These are phyloP conservation scores for Zizania palustris DNA, from an alignment of 202 grass and related monocot genomes.

Conservation along the genomic window DNA sequence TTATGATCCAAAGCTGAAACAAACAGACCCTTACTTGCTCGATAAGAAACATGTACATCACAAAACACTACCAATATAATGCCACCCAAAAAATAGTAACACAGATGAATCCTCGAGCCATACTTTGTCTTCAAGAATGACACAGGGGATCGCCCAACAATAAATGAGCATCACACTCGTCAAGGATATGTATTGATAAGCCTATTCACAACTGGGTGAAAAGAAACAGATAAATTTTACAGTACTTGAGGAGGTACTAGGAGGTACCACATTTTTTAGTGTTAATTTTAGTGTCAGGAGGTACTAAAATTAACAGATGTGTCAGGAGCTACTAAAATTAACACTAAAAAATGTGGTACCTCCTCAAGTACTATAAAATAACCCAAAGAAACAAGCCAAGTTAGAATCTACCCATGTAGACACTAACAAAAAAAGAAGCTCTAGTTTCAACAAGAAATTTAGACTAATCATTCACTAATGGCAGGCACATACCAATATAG, in stretches of 20 bases:
- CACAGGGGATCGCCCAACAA: slow-evolving; percentile 86
- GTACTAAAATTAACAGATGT: too few species aligned
- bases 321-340: too few species aligned
- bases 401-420: not conserved
- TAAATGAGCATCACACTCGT: slow-evolving; percentile 94
- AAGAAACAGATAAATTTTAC: too few species aligned
- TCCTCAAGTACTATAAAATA: too few species aligned
- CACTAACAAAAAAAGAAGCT: not conserved
- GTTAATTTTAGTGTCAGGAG: too few species aligned
- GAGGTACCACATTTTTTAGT: too few species aligned
- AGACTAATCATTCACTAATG: not conserved
- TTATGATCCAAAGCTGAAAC: too few species aligned
- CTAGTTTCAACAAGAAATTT: not conserved
- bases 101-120: slow-evolving; percentile 58
- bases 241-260: too few species aligned
- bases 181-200: slow-evolving; percentile 92
- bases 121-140: slow-evolving; percentile 87
- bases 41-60: slow-evolving; percentile 65
- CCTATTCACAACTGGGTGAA: slow-evolving; percentile 69
- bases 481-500: too few species aligned
- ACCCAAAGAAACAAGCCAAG: not conserved
- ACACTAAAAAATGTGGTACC: too few species aligned
- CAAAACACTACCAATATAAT: slow-evolving; percentile 77
- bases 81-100: slow-evolving; percentile 66
- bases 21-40: slow-evolving; percentile 64